Evolutionary conservation across 2,329 filamentous ascomycete genomes (phyloP).

Genomic region (Saccharata proteae): DNA sequence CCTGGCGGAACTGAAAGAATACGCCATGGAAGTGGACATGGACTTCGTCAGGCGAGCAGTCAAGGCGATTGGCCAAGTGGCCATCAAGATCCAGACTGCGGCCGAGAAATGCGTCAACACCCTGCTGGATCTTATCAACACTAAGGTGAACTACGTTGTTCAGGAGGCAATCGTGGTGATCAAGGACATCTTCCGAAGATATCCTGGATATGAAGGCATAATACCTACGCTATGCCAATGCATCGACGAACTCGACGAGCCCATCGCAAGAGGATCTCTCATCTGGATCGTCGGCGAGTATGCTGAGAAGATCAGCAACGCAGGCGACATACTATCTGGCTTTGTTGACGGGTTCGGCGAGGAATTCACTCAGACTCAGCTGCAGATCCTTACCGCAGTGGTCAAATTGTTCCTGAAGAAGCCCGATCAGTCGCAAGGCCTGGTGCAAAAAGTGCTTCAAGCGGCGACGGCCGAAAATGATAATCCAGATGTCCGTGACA

Average conservation of each 20-base stretch:
- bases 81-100: constrained; percentile 93
- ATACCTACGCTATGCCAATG: constrained; percentile 93
- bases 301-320: constrained; percentile 97
- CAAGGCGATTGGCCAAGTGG: constrained; percentile 92
- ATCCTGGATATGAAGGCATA: constrained; percentile 94
- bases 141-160: constrained; percentile 97
- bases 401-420: constrained; percentile 98
- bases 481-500: constrained; percentile 92
- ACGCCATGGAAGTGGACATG: constrained; percentile 97
- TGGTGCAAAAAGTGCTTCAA: constrained; percentile 92
- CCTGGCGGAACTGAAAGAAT: constrained; percentile 89
- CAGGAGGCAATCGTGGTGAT: constrained; percentile 98
- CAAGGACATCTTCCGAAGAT: constrained; percentile 96
- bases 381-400: constrained; percentile 93
- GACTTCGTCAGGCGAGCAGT: constrained; percentile 92
- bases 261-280: constrained; percentile 74
- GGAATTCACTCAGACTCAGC: constrained; percentile 96
- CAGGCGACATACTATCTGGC: constrained; percentile 80
- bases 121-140: constrained; percentile 84
- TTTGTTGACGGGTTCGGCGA: constrained; percentile 94
- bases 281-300: constrained; percentile 99
- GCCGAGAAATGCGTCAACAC: constrained; percentile 94
- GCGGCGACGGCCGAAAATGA: constrained; percentile 88
- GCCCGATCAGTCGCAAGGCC: constrained; percentile 75
- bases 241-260: constrained; percentile 94